Evolutionary conservation across 257 asterid genomes (phyloP).

Genomic region (Handroanthus guayacan): DNA sequence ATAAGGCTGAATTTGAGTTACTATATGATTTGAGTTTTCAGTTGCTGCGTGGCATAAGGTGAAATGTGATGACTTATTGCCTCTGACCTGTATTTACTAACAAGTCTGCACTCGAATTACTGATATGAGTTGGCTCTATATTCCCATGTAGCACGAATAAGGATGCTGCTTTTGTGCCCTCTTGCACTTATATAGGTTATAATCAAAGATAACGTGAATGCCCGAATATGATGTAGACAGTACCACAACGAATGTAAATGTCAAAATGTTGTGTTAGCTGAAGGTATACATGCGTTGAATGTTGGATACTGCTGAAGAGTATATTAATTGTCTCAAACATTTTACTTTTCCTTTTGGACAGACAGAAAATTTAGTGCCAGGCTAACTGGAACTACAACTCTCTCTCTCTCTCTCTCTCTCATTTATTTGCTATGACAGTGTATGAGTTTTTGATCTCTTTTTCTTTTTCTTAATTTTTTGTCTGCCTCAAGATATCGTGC

Average conservation of each 20-base stretch:
- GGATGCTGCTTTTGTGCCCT: neutral
- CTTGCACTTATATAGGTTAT: neutral
- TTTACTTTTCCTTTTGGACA: neutral
- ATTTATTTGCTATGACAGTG: neutral
- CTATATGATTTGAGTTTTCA: neutral
- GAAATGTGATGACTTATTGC: neutral
- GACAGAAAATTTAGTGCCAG: neutral
- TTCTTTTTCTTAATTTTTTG: neutral
- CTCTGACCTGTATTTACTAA: neutral
- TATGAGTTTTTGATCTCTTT: neutral
- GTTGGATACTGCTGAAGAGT: neutral
- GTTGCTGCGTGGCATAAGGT: neutral
- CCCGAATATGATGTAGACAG: neutral
- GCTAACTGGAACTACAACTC: neutral
- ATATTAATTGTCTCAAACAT: neutral
- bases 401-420: neutral
- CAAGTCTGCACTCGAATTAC: neutral
- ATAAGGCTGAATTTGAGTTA: neutral
- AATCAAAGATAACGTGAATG: neutral
- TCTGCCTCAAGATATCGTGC: conserved; percentile 41
- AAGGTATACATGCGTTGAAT: neutral
- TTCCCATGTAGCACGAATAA: neutral
- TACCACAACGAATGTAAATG: neutral
- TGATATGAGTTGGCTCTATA: neutral
- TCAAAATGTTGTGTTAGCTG: neutral